Evolutionary conservation across 2,329 filamentous ascomycete genomes (phyloP).

Genomic region (Fusarium nisikadoi): DNA sequence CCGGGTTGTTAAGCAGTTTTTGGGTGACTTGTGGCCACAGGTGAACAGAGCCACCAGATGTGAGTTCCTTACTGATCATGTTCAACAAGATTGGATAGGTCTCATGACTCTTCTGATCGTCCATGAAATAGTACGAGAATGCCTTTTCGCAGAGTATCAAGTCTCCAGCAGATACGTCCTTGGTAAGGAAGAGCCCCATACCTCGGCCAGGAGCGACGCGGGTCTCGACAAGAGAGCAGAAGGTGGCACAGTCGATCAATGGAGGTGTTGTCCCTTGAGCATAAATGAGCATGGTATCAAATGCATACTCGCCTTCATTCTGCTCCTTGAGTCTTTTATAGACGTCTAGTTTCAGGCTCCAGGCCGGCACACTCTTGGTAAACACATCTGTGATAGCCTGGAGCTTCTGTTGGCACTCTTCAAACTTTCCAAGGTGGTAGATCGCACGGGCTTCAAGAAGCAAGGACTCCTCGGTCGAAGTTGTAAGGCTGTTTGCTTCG

Average conservation of each 20-base stretch:
- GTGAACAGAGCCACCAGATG: constrained; percentile 52
- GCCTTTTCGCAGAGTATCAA: constrained; percentile 67
- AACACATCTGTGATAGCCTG: constrained; percentile 45
- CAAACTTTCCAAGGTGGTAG: constrained; percentile 55
- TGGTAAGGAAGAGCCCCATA: constrained; percentile 62
- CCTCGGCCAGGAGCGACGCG: constrained; percentile 54
- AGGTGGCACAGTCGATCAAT: constrained; percentile 60
- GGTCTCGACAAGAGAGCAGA: constrained; percentile 54
- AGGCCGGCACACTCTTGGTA: constrained; percentile 46
- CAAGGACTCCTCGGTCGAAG: constrained; percentile 54
- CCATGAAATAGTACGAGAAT: constrained; percentile 54
- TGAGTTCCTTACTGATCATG: constrained; percentile 44
- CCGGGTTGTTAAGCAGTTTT: constrained; percentile 57
- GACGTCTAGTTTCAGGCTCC: constrained; percentile 30
- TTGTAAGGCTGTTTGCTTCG: constrained; percentile 9
- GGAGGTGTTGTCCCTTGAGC: constrained; percentile 50
- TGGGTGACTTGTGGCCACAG: constrained; percentile 56
- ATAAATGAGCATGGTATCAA: constrained; percentile 50
- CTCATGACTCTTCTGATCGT: constrained; percentile 7
- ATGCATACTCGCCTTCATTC: constrained; percentile 51
- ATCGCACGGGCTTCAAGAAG: constrained; percentile 58
- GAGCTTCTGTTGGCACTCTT: constrained; percentile 50
- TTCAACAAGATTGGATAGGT: constrained; percentile 49
- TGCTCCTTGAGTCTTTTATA: constrained; percentile 52
- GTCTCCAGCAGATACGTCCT: constrained; percentile 59